These are phyloP conservation scores for Colletotrichum siamense DNA, from an alignment of 2,329 filamentous ascomycete species.

Conservation along the genomic window DNA sequence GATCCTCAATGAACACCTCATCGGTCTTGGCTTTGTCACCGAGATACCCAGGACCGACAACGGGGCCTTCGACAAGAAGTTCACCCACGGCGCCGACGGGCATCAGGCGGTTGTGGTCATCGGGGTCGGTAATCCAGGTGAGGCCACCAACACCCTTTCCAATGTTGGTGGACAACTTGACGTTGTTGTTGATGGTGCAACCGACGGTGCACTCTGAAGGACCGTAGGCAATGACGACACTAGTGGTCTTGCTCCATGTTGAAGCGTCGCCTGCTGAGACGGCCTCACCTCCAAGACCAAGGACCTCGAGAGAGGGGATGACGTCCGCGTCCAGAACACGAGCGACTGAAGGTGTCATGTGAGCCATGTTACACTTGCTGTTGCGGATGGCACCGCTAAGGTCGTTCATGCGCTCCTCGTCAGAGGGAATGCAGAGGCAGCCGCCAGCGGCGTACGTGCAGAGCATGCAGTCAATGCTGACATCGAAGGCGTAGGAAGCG, in stretches of 20 bases:
- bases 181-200: slow-evolving; percentile 52
- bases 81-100: slow-evolving; percentile 57
- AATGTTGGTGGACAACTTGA: slow-evolving; percentile 48
- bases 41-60: slow-evolving; percentile 68
- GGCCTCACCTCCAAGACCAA: slow-evolving; percentile 57
- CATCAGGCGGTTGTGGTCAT: slow-evolving; percentile 50
- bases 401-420: slow-evolving; percentile 57
- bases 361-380: slow-evolving; percentile 52
- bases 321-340: slow-evolving; percentile 51
- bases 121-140: slow-evolving; percentile 58
- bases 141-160: slow-evolving; percentile 52
- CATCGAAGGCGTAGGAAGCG: slow-evolving; percentile 60
- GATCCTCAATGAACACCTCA: slow-evolving; percentile 62
- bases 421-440: slow-evolving; percentile 59
- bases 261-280: slow-evolving; percentile 57
- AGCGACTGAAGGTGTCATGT: slow-evolving; percentile 57
- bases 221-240: slow-evolving; percentile 57
- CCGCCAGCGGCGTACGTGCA: slow-evolving; percentile 57
- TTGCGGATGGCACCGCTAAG: slow-evolving; percentile 49
- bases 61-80: slow-evolving; percentile 61
- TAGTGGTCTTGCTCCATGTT: slow-evolving; percentile 50
- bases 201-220: slow-evolving; percentile 61
- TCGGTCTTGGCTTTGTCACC: slow-evolving; percentile 63
- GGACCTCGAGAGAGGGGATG: slow-evolving; percentile 50
- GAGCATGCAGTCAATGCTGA: slow-evolving; percentile 60